These are phyloP conservation scores for Pseudocercospora vitis DNA, from an alignment of 2,329 filamentous ascomycete genomes.

Conservation along the genomic window DNA sequence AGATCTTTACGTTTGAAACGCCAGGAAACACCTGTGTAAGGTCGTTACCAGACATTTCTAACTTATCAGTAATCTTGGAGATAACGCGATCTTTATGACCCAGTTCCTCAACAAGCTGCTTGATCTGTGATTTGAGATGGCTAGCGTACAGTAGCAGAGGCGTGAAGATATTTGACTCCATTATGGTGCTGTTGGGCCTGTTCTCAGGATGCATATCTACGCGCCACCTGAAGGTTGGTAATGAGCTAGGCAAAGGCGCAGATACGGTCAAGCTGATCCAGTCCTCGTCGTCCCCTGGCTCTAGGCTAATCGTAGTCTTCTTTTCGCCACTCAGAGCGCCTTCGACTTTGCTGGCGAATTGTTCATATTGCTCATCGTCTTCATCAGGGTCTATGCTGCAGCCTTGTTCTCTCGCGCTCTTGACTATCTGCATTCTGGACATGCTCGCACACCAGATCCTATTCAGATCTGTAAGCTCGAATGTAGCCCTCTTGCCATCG, in stretches of 20 bases:
- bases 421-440: slow-evolving; percentile 61
- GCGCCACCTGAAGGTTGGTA: slow-evolving; percentile 65
- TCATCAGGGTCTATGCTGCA: slow-evolving; percentile 74
- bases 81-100: slow-evolving; percentile 61
- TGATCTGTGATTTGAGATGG: slow-evolving; percentile 49
- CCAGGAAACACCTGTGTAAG: slow-evolving; percentile 59
- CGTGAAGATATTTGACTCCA: slow-evolving; percentile 54
- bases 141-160: slow-evolving; percentile 55
- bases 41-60: slow-evolving; percentile 57
- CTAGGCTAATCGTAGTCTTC: slow-evolving; percentile 38
- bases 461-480: slow-evolving; percentile 70
- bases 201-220: slow-evolving; percentile 51
- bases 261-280: slow-evolving; percentile 55
- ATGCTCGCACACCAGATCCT: slow-evolving; percentile 71
- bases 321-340: slow-evolving; percentile 47
- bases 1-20: slow-evolving; percentile 47
- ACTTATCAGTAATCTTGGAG: slow-evolving; percentile 57
- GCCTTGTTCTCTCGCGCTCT: slow-evolving; percentile 61
- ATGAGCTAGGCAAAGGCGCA: slow-evolving; percentile 61
- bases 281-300: slow-evolving; percentile 31
- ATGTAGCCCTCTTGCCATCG: slow-evolving; percentile 57
- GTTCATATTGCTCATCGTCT: slow-evolving; percentile 64
- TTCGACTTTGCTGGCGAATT: slow-evolving; percentile 65
- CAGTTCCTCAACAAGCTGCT: slow-evolving; percentile 51
- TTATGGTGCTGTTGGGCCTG: slow-evolving; percentile 33